Evolutionary conservation across 352 stramenopile genomes (phyloP), one percentile per base, ranked within the genome.

Genomic region (Globisporangium yorkense): DNA sequence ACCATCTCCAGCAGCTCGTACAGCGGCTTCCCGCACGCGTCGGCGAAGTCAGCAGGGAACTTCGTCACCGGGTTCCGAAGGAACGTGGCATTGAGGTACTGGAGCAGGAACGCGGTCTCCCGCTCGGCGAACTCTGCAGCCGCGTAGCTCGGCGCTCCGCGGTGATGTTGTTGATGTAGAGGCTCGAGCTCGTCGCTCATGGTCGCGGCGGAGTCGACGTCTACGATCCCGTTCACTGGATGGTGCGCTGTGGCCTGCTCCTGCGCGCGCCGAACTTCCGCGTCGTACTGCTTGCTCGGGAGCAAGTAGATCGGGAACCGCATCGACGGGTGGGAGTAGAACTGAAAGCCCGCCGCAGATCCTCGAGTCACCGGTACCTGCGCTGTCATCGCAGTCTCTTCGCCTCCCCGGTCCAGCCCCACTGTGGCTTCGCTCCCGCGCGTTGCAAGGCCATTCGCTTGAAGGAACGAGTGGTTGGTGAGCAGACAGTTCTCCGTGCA

Each of bases 401-500:
- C 37, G 13, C 35, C 35, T 40, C 35, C 5, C 10, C 5, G 35
- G 1, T 40, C 35, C 0, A 40, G 10, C 2, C 8, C 35, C 10
- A 5, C 10, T 12, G 8, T 9, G 7, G 3, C 2, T 20, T 53
- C 7, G 16, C 0, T 10, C 31, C 13, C 15, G 33, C 9, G 6
- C 21, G 5, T 15, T 12, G 2, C n/a, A 41, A 37, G 16, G 13
- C 31, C 39, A 1, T 33, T 15, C 3, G 49, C 39, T 44, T 85
- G 59, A 0, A 98, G 61, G 57, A 97, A 98, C 5, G 60, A 63
- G 57, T 88, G 91, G 54, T 89, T 98, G 0, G 92, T 97, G 15
- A 98, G 72, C 18, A 98, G 21, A 57, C 88, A 97, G 62, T 97
- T 97, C 53, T 98, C 94, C 0, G 88, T 80, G 39, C 81, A 96